A percentile compares a stretch with the other conserved stretches of the same genome.
Conservation (phyloP, 2,329 filamentous ascomycete genomes). For the Epichloe festucae region DNA sequence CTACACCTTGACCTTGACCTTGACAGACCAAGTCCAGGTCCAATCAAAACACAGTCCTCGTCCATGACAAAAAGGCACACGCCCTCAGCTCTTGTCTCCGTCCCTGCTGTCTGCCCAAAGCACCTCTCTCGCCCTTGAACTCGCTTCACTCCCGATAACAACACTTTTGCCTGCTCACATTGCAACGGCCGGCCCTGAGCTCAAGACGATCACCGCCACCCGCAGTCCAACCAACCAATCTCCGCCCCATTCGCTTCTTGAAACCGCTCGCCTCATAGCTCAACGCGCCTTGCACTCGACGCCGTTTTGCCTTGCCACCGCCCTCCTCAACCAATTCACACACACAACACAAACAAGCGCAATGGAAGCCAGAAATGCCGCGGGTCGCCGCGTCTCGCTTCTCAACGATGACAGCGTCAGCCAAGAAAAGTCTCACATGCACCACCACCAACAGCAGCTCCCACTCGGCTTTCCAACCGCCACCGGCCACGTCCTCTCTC, state of each 20-base stretch:
- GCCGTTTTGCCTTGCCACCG: neutral
- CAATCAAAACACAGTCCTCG: too few relatives aligned
- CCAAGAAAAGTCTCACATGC: constrained; percentile 10
- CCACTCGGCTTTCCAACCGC: constrained; percentile 21
- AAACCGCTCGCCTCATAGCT: neutral
- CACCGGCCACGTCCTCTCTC: constrained; percentile 18
- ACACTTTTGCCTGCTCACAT: neutral
- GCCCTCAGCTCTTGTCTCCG: neutral
- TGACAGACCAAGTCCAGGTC: too few relatives aligned
- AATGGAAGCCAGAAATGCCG: constrained; percentile 44
- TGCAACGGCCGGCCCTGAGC: constrained; percentile 2
- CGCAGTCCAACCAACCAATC: neutral
- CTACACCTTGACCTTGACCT: too few relatives aligned
- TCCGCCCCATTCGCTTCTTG: neutral
- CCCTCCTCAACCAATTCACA: neutral
- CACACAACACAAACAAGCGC: neutral
- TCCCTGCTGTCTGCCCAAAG: neutral
- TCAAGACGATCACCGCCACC: neutral
- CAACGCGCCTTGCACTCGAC: neutral
- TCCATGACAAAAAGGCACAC: neutral
- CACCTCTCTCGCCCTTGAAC: neutral
- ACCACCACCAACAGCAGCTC: constrained; percentile 6
- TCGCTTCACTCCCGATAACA: neutral
- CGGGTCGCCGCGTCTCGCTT: constrained; percentile 45
- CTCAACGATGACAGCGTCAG: constrained; percentile 38